Evolutionary conservation across 306 rosid species (phyloP).

Genomic region (Quercus berberidifolia): DNA sequence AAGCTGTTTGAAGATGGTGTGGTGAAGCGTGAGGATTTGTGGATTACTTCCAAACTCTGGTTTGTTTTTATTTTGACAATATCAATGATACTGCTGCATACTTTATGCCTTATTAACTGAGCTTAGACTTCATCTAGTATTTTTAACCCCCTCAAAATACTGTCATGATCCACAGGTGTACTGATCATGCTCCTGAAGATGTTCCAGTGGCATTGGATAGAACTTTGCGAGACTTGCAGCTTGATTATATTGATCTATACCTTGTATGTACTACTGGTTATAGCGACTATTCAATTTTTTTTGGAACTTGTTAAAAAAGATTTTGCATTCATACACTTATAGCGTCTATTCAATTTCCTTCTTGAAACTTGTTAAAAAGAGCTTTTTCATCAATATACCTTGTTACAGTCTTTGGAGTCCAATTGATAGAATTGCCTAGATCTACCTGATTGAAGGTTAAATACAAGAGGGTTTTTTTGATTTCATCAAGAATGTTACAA

Average conservation of each 20-base stretch:
- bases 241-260: slow-evolving; percentile 76
- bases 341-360: not conserved
- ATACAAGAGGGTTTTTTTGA: not conserved
- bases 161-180: slow-evolving; percentile 42
- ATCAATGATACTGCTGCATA: not conserved
- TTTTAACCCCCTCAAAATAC: not conserved
- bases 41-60: slow-evolving; percentile 92
- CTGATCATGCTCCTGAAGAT: slow-evolving; percentile 79
- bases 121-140: slow-evolving; percentile 5
- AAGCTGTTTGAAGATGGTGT: slow-evolving; percentile 69
- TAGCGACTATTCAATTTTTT: not conserved
- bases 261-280: slow-evolving; percentile 47
- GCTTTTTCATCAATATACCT: not conserved
- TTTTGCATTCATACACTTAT: not conserved
- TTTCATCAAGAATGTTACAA: not conserved
- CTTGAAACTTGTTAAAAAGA: not conserved
- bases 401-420: not conserved
- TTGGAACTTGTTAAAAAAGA: not conserved
- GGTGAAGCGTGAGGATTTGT: slow-evolving; percentile 81
- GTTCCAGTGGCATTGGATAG: slow-evolving; percentile 62
- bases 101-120: not conserved
- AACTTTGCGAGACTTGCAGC: slow-evolving; percentile 73
- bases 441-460: not conserved
- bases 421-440: not conserved
- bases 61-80: slow-evolving; percentile 26